Evolutionary conservation across 176 grass and related monocot genomes (phyloP).

Genomic region (Oryza brachyantha): DNA sequence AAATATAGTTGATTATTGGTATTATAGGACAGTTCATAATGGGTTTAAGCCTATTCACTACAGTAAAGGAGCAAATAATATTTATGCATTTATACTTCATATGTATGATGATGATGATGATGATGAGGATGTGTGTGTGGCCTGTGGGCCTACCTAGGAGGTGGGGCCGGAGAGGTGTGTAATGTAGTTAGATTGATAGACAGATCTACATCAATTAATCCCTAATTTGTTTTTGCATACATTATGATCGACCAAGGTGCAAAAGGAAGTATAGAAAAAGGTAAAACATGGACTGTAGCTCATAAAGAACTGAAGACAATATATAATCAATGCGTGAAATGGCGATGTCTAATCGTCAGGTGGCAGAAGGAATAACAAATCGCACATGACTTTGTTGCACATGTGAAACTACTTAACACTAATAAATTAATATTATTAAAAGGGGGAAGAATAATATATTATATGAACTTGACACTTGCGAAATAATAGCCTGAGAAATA

Average conservation of each 20-base stretch:
- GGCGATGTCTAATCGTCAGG: neutral
- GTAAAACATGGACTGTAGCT: constrained; percentile 2
- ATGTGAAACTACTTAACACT: no score
- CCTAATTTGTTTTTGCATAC: neutral
- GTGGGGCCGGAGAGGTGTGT: neutral
- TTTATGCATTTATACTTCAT: neutral
- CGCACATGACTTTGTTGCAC: neutral
- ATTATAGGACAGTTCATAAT: constrained; percentile 12
- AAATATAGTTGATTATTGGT: neutral
- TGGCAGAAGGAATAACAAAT: neutral
- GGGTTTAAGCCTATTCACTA: constrained; percentile 13
- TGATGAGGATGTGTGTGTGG: no score
- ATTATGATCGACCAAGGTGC: neutral
- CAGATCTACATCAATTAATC: neutral
- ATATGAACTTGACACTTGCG: no score
- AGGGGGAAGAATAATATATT: no score
- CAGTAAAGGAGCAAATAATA: neutral
- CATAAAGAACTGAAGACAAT: constrained; percentile 5
- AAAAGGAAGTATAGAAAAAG: neutral
- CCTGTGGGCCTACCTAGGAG: neutral
- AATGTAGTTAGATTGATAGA: neutral
- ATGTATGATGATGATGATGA: no score
- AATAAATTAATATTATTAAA: no score
- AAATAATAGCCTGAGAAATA: no score
- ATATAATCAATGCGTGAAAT: neutral